Conservation (phyloP, 805 yeast genomes). For the Cyberlindnera maclurae region DNA sequence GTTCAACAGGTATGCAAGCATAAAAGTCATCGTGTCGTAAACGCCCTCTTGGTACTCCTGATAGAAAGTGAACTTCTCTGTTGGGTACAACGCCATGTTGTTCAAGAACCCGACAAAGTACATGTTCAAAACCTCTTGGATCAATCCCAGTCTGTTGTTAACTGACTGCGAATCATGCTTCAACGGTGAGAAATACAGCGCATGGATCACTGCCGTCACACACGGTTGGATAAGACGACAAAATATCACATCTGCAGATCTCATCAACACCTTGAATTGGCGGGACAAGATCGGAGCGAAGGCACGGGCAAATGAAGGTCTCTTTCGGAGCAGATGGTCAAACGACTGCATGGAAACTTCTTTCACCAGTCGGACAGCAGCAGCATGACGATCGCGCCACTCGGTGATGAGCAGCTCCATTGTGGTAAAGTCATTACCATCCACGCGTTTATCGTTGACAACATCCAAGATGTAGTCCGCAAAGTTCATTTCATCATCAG, state of each 20-base stretch:
- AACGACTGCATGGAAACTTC: not conserved
- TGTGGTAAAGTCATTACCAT: slow-evolving; percentile 6
- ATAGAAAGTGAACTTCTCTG: slow-evolving; percentile 67
- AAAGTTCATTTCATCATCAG: slow-evolving; percentile 47
- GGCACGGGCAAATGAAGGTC: slow-evolving; percentile 19
- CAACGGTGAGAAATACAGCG: slow-evolving; percentile 62
- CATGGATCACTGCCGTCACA: slow-evolving; percentile 55
- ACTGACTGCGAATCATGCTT: slow-evolving; percentile 42
- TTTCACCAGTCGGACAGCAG: slow-evolving; percentile 10
- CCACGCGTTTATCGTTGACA: slow-evolving; percentile 39
- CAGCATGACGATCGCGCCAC: slow-evolving; percentile 17
- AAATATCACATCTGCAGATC: slow-evolving; percentile 51
- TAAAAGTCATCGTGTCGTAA: slow-evolving; percentile 60
- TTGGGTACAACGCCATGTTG: slow-evolving; percentile 69
- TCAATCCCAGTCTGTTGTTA: slow-evolving; percentile 62
- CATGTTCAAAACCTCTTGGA: slow-evolving; percentile 65
- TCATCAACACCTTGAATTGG: slow-evolving; percentile 30
- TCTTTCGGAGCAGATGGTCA: slow-evolving; percentile 5
- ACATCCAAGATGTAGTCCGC: slow-evolving; percentile 73
- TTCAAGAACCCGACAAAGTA: slow-evolving; percentile 77
- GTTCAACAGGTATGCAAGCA: slow-evolving; percentile 46
- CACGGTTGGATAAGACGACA: slow-evolving; percentile 61
- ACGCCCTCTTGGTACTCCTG: slow-evolving; percentile 72
- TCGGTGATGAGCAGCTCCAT: slow-evolving; percentile 10
- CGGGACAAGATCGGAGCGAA: slow-evolving; percentile 28